A percentile compares a stretch with the other conserved stretches of the same genome.
These are phyloP conservation scores for Cladophialophora psammophila DNA, from an alignment of 2,329 filamentous ascomycete genomes.

Conservation along the genomic window DNA sequence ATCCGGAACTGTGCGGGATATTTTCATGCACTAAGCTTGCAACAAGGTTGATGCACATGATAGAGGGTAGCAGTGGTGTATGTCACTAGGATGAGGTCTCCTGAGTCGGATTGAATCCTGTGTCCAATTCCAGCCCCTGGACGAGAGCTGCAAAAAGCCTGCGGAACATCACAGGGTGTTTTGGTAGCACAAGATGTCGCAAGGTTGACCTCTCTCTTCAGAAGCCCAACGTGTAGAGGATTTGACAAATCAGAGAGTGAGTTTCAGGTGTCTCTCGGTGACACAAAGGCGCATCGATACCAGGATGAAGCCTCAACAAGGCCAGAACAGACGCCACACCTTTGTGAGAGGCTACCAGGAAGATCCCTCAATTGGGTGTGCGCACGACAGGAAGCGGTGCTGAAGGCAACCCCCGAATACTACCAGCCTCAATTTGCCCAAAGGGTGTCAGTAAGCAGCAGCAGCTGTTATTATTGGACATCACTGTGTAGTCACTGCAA, in stretches of 20 bases:
- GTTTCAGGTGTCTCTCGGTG: slow-evolving; percentile 23
- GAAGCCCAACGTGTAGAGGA: slow-evolving; percentile 11
- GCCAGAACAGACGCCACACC: slow-evolving; percentile 21
- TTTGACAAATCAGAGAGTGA: slow-evolving; percentile 36
- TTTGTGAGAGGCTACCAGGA: slow-evolving; percentile 13
- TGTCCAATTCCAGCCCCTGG: slow-evolving; percentile 33
- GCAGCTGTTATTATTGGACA: slow-evolving; percentile 1
- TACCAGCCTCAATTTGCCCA: slow-evolving; percentile 6
- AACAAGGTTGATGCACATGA: slow-evolving; percentile 30
- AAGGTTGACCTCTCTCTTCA: slow-evolving; percentile 28
- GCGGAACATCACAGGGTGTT: slow-evolving; percentile 34
- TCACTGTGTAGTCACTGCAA: neutral
- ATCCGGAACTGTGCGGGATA: slow-evolving; percentile 14
- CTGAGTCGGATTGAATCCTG: slow-evolving; percentile 19
- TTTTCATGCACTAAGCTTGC: slow-evolving; percentile 20
- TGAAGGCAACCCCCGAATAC: slow-evolving; percentile 16
- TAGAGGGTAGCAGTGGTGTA: slow-evolving; percentile 21
- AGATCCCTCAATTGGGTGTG: slow-evolving; percentile 16
- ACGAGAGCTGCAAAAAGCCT: slow-evolving; percentile 30
- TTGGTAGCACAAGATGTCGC: slow-evolving; percentile 36
- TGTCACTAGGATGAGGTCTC: slow-evolving; percentile 17
- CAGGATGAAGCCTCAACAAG: slow-evolving; percentile 24
- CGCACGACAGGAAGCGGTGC: slow-evolving; percentile 13
- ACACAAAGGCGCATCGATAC: slow-evolving; percentile 33
- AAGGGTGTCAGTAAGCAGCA: neutral